A percentile compares a stretch with the other conserved stretches of the same genome.
Evolutionary conservation across 1,284 basidiomycete genomes (phyloP).

Genomic region (Tilletia caries): DNA sequence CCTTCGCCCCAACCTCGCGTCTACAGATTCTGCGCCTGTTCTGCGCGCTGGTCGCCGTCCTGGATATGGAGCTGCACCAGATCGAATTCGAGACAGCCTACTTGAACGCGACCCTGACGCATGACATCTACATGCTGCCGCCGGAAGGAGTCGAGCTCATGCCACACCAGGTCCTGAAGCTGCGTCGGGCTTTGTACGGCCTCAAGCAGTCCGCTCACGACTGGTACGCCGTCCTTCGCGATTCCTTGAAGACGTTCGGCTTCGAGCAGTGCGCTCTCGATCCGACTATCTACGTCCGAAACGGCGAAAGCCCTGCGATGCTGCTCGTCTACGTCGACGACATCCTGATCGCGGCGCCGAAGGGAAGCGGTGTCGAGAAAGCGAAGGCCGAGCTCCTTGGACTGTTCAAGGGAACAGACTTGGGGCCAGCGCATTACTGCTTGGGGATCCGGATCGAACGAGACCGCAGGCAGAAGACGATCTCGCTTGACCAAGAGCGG

Average conservation of each 20-base stretch:
- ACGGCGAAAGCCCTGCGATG: no score
- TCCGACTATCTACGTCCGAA: neutral
- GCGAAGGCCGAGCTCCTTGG: neutral
- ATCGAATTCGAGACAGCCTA: conserved; percentile 52
- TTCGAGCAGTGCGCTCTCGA: neutral
- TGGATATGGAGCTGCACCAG: conserved; percentile 53
- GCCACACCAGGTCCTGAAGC: neutral
- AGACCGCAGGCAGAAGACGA: neutral
- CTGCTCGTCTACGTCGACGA: conserved; percentile 5
- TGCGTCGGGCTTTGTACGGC: neutral
- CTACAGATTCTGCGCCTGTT: conserved; percentile 53
- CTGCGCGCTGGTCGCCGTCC: conserved; percentile 53
- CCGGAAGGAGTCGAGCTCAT: conserved; percentile 38
- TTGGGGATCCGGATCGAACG: neutral
- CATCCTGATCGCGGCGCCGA: neutral
- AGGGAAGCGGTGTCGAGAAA: neutral
- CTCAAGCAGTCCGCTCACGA: neutral
- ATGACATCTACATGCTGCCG: conserved; percentile 55
- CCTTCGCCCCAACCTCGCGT: conserved; percentile 55
- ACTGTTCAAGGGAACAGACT: neutral
- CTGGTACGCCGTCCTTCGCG: neutral
- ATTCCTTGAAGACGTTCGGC: neutral
- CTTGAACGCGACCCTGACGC: conserved; percentile 56
- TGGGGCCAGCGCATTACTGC: neutral
- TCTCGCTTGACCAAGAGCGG: neutral